A percentile compares a stretch with the other conserved stretches of the same genome.
Conservation (phyloP, 176 grass and related monocot species). For the Triticum dicoccoides region DNA sequence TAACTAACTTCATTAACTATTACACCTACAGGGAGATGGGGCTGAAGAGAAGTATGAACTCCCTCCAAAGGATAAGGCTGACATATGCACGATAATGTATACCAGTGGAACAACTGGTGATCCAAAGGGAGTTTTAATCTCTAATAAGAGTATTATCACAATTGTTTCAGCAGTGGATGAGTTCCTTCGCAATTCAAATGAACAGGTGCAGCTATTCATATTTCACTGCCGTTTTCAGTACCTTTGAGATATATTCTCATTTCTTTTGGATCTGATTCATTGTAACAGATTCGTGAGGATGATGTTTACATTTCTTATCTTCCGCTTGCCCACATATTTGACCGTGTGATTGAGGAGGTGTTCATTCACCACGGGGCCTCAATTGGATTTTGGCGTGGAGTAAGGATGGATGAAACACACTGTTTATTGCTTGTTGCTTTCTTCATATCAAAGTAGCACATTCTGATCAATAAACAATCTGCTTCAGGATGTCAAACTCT, state of each 20-base stretch:
- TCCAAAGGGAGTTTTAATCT: slow-evolving; percentile 89
- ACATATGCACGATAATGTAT: slow-evolving; percentile 98
- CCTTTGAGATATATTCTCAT: background rate
- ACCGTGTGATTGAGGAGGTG: slow-evolving; percentile 84
- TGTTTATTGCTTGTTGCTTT: background rate
- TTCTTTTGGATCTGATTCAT: slow-evolving; percentile 15
- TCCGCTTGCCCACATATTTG: slow-evolving; percentile 95
- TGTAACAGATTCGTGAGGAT: slow-evolving; percentile 52
- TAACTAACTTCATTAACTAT: slow-evolving; percentile 2
- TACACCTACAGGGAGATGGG: slow-evolving; percentile 61
- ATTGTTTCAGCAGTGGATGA: slow-evolving; percentile 62
- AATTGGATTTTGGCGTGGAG: slow-evolving; percentile 98
- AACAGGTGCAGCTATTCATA: slow-evolving; percentile 38
- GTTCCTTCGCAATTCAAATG: slow-evolving; percentile 55
- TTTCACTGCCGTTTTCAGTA: background rate
- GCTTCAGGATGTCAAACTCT: slow-evolving; percentile 83
- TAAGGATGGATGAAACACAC: slow-evolving; percentile 38
- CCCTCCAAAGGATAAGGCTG: slow-evolving; percentile 63
- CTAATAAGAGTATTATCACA: slow-evolving; percentile 85
- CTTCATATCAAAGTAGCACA: background rate
- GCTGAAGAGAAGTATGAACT: slow-evolving; percentile 71
- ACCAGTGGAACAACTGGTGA: slow-evolving; percentile 98
- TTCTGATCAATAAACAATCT: slow-evolving; percentile 28
- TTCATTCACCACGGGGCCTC: slow-evolving; percentile 87
- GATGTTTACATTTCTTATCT: slow-evolving; percentile 92